A percentile compares a stretch with the other conserved stretches of the same genome.
Conservation (phyloP, 768 basidiomycete genomes). For the Suillus clintonianus region DNA sequence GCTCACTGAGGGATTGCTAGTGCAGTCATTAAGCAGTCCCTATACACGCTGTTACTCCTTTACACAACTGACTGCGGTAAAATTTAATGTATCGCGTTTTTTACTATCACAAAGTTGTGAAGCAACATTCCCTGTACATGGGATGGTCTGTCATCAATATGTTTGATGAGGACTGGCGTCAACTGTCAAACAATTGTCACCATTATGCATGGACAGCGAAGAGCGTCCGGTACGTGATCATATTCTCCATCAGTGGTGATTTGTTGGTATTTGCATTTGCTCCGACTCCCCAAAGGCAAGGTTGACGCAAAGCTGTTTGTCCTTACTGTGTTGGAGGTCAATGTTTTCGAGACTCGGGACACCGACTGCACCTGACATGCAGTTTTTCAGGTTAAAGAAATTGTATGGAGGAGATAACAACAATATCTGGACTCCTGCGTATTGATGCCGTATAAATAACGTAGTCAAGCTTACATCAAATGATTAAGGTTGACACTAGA, state of each 20-base stretch:
- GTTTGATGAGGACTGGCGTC: neutral
- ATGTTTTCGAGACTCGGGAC: neutral
- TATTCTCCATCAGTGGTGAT: neutral
- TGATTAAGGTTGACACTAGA: neutral
- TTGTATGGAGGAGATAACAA: neutral
- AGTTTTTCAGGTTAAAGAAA: neutral
- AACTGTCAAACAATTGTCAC: neutral
- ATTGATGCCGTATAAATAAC: neutral
- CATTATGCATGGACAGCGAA: neutral
- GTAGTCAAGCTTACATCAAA: neutral
- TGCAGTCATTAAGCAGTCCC: neutral
- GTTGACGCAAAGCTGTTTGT: neutral
- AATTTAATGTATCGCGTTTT: neutral
- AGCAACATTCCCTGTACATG: neutral
- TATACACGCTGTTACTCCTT: neutral
- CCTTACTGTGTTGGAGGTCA: neutral
- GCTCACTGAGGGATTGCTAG: conserved; percentile 44
- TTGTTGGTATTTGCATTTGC: neutral
- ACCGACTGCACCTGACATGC: neutral
- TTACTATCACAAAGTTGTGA: neutral
- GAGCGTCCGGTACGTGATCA: neutral
- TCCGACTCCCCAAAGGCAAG: neutral
- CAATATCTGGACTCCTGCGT: neutral
- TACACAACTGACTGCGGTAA: neutral
- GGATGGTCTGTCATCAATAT: neutral